A percentile compares a stretch with the other conserved stretches of the same genome.
Evolutionary conservation across 345 rosid genomes (phyloP).

Genomic region (Eucalyptus coolabah): DNA sequence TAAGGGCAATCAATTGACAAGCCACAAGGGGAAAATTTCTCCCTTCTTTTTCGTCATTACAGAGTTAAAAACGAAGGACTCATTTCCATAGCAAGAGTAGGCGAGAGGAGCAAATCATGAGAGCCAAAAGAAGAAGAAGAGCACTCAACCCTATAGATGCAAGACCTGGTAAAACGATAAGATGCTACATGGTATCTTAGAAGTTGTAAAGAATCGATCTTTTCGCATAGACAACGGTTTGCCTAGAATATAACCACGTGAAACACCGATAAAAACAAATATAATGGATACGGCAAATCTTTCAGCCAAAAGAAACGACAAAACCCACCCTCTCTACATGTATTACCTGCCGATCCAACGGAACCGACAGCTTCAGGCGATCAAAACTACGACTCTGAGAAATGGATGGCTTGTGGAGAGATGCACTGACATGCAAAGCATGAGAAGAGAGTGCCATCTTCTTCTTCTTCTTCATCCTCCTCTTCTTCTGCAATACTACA

Average conservation of each 20-base stretch:
- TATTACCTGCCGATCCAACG: slow-evolving; percentile 5
- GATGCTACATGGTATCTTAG: background rate
- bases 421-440: background rate
- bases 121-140: background rate
- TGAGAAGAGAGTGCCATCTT: slow-evolving; percentile 2
- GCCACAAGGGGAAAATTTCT: background rate
- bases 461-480: background rate
- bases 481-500: background rate
- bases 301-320: background rate
- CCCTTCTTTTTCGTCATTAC: background rate
- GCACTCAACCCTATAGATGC: background rate
- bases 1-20: background rate
- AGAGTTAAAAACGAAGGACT: background rate
- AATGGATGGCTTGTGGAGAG: slow-evolving; percentile 1
- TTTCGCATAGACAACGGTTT: background rate
- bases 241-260: background rate
- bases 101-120: background rate
- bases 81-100: background rate
- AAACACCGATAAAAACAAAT: background rate
- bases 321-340: background rate
- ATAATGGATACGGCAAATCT: background rate
- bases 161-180: background rate
- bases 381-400: background rate
- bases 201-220: background rate
- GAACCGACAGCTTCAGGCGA: background rate